Evolutionary conservation across 1,284 basidiomycete species (phyloP), one percentile per base, ranked within the genome.

Genomic region (Cutaneotrichosporon sp.): DNA sequence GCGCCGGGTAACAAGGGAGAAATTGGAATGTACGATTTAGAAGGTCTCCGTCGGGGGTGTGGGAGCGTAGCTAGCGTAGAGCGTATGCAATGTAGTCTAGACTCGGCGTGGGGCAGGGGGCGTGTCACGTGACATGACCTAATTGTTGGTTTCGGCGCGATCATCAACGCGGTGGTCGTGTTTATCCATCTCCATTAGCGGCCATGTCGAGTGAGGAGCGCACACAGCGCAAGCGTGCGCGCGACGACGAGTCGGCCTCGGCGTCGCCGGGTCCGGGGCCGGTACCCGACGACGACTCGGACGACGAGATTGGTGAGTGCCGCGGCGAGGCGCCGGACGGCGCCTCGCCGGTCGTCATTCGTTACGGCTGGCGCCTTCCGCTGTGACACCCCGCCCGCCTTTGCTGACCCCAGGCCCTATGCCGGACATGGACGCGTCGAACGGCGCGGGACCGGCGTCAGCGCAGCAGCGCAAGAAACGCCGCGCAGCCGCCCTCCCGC

Each of bases 401-500:
- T 30, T 15, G 23, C 22, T 33, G 12, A 45, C 53, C 20, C 39
- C 53, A 62, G 61, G 66, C 21, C 66, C 66, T 8, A 62, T 64
- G 58, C 64, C 63, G 10, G 42, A 43, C 33, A 35, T 22, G 4
- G 55, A 40, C 17, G 62, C 44, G 7, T 55, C 45, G 1, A 63
- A 54, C 4, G 61, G 43, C 52, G 14, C 59, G 5, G n/a, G n/a
- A n/a, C n/a, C n/a, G n/a, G 26, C 26, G 26, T 10, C 26, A 30
- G 26, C 26, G 7, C 26, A 30, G 26, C 26, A 30, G 42, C 51
- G 49, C 21, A 66, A 60, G 62, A 73, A 67, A 60, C 70, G 69
- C 61, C 68, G 69, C 57, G 47, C 67, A 47, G 70, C 72, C 83
- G 84, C 86, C 13, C 77, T 89, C 10, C 83, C 84, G 2, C 85